Base-by-base conservation (phyloP, 345 rosid species). In the Eucalyptus viminalis region DNA sequence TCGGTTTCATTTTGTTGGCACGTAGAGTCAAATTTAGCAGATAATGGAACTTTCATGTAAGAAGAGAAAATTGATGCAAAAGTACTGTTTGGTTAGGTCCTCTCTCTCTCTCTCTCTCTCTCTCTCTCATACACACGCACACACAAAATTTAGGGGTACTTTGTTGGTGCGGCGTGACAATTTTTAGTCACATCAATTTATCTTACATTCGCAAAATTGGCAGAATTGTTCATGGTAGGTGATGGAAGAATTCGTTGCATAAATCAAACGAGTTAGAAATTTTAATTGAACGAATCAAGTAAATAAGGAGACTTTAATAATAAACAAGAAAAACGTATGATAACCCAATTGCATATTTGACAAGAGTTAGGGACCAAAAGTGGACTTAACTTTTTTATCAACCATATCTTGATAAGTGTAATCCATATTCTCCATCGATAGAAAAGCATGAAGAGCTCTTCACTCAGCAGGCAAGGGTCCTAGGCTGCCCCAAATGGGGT, bases 391-490 rank as follows among this genome's bases (percentile, higher is more conserved):
- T 7, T 37, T 40, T 76, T 76, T 44, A 11, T 40, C 27, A 76
- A 6, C 15, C 1, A 11, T 21, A 37, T 37, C 6, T 24, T 2
- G 25, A 53, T 21, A 0, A 21, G 58, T 53, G 58, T 53, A 19
- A 53, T 53, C 2, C 5, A 19, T 8, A 53, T 1, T 19, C 58
- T 53, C 0, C 58, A 19, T 53, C 4, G 0, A 53, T 2, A 8
- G 2, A 19, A 21, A 53, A 4, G 25, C 25, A 21, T 2, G 11
- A 53, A 53, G 5, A 53, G 2, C 11, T 53, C 58, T 53, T 21
- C 5, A 2, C 25, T 53, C 21, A 53, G 58, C 2, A 19, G 0
- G 25, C 0, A 53, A 53, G 1, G 58, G 58, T 53, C 58, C 58
- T 53, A 8, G 11, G 25, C 24, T 1, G 2, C 25, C 25, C 58